A percentile compares a stretch with the other conserved stretches of the same genome.
Conservation (phyloP, 1,284 basidiomycete genomes). For the Hymenochaete sp. region DNA sequence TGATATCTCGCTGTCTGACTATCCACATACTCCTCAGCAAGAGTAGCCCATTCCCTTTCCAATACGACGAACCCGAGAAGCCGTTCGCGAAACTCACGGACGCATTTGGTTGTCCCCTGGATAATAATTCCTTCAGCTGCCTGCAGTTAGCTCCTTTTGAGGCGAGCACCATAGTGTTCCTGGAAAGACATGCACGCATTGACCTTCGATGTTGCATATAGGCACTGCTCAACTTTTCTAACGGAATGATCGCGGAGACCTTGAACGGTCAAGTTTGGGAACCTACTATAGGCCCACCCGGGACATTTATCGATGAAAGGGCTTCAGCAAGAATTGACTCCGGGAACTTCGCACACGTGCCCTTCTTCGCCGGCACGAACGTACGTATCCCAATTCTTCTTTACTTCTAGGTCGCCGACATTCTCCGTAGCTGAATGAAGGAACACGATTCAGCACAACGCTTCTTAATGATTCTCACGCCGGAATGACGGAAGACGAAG, state of each 20-base stretch:
- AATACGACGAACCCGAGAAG: slow-evolving; percentile 46
- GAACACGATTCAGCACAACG: slow-evolving; percentile 34
- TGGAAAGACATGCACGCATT: not conserved
- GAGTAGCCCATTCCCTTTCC: slow-evolving; percentile 41
- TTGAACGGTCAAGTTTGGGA: slow-evolving; percentile 52
- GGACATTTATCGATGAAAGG: slow-evolving; percentile 41
- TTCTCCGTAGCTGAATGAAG: slow-evolving; percentile 40
- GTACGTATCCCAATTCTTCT: slow-evolving; percentile 25
- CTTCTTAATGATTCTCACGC: slow-evolving; percentile 31
- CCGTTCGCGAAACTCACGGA: slow-evolving; percentile 42
- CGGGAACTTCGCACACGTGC: slow-evolving; percentile 46
- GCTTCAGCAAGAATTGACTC: slow-evolving; percentile 40
- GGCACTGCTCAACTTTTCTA: slow-evolving; percentile 40
- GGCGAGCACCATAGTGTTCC: slow-evolving; percentile 22
- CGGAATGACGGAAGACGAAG: slow-evolving; percentile 30
- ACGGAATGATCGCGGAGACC: slow-evolving; percentile 35
- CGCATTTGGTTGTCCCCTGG: slow-evolving; percentile 38
- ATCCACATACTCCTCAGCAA: slow-evolving; percentile 32
- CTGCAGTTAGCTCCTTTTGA: slow-evolving; percentile 41
- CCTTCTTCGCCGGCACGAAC: slow-evolving; percentile 48
- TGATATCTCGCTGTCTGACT: not conserved
- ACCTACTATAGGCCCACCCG: slow-evolving; percentile 43
- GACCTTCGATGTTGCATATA: slow-evolving; percentile 19
- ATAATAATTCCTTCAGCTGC: slow-evolving; percentile 35
- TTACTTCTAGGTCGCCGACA: not conserved